Percentiles rank a stretch among this genome's conserved stretches.
phyloP scores from a whole-genome alignment of 2,329 filamentous ascomycete genomes.

The Cadophora sp. region DNA sequence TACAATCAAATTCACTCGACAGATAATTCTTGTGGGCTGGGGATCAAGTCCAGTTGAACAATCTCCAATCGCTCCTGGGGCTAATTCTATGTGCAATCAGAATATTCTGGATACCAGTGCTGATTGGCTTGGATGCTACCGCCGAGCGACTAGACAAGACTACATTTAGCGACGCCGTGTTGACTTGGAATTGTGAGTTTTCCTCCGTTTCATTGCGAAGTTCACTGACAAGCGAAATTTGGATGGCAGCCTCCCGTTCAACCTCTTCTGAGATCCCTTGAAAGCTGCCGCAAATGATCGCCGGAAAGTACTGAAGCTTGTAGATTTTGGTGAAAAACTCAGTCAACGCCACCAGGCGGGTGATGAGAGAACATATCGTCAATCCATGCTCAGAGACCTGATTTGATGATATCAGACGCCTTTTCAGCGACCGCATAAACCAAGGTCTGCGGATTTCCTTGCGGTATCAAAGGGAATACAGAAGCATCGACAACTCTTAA shows the following conservation, averaged over 20 bases:
- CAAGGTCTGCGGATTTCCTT: conserved; percentile 9
- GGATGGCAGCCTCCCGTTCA: neutral
- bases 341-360: no score
- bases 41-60: neutral
- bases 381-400: neutral
- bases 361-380: neutral
- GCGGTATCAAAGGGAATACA: neutral
- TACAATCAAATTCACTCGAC: conserved; percentile 11
- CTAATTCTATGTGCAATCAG: neutral
- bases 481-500: conserved; percentile 18
- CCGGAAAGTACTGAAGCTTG: neutral
- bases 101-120: neutral
- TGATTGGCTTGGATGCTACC: neutral
- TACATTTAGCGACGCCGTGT: neutral
- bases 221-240: neutral
- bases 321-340: neutral
- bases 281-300: neutral
- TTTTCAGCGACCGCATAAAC: conserved; percentile 16
- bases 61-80: neutral
- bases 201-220: neutral
- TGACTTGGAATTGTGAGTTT: neutral
- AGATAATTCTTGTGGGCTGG: neutral
- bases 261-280: neutral
- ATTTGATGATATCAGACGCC: conserved; percentile 9
- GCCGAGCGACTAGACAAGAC: neutral